These are phyloP conservation scores for Suillus discolor DNA, from an alignment of 768 basidiomycete species.

Conservation along the genomic window DNA sequence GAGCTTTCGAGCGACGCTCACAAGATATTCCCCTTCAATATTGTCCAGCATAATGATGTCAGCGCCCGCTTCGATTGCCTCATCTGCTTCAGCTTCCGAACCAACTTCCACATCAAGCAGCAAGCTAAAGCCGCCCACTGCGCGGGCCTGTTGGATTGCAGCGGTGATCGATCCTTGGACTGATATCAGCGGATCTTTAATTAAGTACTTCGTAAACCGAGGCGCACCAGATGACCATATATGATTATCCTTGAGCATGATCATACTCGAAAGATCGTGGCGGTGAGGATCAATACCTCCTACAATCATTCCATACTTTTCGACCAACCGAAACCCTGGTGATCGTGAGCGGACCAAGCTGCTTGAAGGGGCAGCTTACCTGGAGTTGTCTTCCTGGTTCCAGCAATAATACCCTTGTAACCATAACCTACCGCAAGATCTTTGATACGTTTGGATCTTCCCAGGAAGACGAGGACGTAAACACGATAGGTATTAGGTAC, in stretches of 20 bases:
- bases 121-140: conserved; percentile 89
- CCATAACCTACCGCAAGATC: conserved; percentile 78
- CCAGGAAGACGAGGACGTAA: conserved; percentile 9
- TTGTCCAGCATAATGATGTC: conserved; percentile 97
- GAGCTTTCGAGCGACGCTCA: conserved; percentile 65
- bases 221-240: conserved; percentile 90
- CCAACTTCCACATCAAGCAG: conserved; percentile 93
- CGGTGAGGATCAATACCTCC: conserved; percentile 96
- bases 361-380: conserved; percentile 39
- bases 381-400: conserved; percentile 97
- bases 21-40: conserved; percentile 76
- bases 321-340: conserved; percentile 89
- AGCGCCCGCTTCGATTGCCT: conserved; percentile 96
- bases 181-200: conserved; percentile 12
- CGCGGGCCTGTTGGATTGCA: conserved; percentile 83
- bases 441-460: conserved; percentile 80
- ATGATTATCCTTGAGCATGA: conserved; percentile 99
- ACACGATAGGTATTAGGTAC: not conserved
- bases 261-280: conserved; percentile 97
- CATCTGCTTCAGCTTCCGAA: conserved; percentile 87
- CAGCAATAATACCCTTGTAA: conserved; percentile 87
- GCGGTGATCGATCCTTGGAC: conserved; percentile 81
- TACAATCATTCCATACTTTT: conserved; percentile 98
- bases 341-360: conserved; percentile 12
- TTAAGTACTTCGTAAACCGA: not conserved